Evolutionary conservation across 768 basidiomycete genomes (phyloP), one percentile per base, ranked within the genome.

Genomic region (Podaxis sp.): DNA sequence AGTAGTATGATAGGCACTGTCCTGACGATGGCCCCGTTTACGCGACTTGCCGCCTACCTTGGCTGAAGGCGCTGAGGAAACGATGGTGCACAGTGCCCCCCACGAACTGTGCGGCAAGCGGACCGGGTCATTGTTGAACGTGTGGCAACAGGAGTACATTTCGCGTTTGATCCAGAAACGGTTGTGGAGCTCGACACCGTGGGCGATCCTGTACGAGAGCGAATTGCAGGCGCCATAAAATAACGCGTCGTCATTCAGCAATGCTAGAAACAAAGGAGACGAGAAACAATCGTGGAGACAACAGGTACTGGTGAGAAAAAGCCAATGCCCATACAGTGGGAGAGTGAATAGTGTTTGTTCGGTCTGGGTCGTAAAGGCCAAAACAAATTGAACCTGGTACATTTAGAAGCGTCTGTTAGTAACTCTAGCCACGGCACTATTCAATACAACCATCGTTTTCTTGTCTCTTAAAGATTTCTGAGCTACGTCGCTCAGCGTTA

Each of bases 21-120:
- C 67, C 78, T 72, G 13, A 64, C 68, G 38, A 84, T 71, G 1
- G 48, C 69, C 2, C 82, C 82, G 42, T 76, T 73, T 16, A 88
- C 77, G 58, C 87, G 87, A 53, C 76, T 72, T 84, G 82, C 85
- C 86, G 88, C 63, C 85, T 81, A 65, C 87, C 86, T 64, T 86
- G 88, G 32, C 78, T 76, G 35, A 77, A 65, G 1, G 82, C 76
- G 57, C 74, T 75, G 62, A 89, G 77, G 72, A 86, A 86, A 0
- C 79, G 83, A 65, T 88, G 86, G 69, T 79, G 79, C 36, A 82
- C 69, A 0, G 79, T 81, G 7, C 21, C 79, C 86, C 13, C 80
- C 82, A 77, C 72, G 63, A 86, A 82, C 18, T 76, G 67, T 0
- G 78, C 70, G 57, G 71, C 66, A 0, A 73, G 65, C 7, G 55